A percentile compares a stretch with the other conserved stretches of the same genome.
phyloP scores from a whole-genome alignment of 768 basidiomycete genomes.

The Coprinopsis cinerea region DNA sequence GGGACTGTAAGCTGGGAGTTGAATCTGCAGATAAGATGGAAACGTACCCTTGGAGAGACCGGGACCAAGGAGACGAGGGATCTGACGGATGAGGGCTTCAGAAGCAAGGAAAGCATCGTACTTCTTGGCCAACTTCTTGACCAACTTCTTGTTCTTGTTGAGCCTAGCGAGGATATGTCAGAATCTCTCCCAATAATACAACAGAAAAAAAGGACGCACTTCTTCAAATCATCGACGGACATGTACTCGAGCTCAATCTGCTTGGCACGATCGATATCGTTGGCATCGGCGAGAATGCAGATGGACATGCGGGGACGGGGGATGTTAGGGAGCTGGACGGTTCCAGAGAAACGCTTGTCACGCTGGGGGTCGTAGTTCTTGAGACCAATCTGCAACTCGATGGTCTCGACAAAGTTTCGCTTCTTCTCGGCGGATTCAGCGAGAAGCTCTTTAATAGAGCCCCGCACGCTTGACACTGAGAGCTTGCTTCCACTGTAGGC shows the following conservation, averaged over 20 bases:
- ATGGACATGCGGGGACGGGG: slow-evolving; percentile 99
- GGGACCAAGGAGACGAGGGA: slow-evolving; percentile 98
- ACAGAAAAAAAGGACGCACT: slow-evolving; percentile 49
- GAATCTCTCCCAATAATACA: background rate
- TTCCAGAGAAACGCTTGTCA: slow-evolving; percentile 99
- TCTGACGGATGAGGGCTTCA: slow-evolving; percentile 98
- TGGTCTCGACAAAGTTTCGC: slow-evolving; percentile 93
- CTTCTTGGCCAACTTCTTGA: slow-evolving; percentile 99
- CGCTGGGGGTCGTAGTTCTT: slow-evolving; percentile 99
- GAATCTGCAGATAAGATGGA: background rate
- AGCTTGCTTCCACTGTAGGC: slow-evolving; percentile 71
- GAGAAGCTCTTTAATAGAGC: slow-evolving; percentile 88
- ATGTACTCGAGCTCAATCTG: slow-evolving; percentile 98
- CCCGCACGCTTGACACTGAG: slow-evolving; percentile 99
- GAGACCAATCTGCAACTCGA: slow-evolving; percentile 93
- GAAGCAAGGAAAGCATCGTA: slow-evolving; percentile 99
- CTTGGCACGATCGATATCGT: slow-evolving; percentile 98
- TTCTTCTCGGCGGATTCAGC: slow-evolving; percentile 83
- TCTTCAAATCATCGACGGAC: slow-evolving; percentile 99
- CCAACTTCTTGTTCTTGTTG: slow-evolving; percentile 99
- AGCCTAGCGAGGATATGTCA: slow-evolving; percentile 44
- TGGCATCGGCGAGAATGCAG: slow-evolving; percentile 98
- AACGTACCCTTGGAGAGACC: slow-evolving; percentile 94
- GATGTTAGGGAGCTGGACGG: slow-evolving; percentile 94
- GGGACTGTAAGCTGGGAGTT: background rate